A percentile compares a stretch with the other conserved stretches of the same genome.
Evolutionary conservation across 495 filamentous ascomycete species (phyloP).

Genomic region (Pseudotulostoma volvatum): DNA sequence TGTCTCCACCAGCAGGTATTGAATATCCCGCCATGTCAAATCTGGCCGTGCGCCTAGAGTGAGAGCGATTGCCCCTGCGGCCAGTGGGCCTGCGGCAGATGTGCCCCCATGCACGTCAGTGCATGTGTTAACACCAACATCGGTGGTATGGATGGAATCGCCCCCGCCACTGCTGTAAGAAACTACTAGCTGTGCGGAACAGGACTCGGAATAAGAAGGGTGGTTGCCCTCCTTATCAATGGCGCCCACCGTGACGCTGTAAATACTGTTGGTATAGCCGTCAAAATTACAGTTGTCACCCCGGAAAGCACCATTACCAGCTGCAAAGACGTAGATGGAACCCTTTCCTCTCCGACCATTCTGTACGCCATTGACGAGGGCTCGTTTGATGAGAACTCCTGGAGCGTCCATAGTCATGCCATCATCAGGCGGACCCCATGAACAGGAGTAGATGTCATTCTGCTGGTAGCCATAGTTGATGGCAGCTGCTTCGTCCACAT

Average conservation of each 20-base stretch:
- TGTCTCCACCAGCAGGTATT: slow-evolving; percentile 74
- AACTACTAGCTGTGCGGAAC: slow-evolving; percentile 86
- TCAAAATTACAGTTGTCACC: slow-evolving; percentile 99
- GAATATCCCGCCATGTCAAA: slow-evolving; percentile 84
- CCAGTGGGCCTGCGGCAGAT: slow-evolving; percentile 89
- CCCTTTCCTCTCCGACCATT: slow-evolving; percentile 68
- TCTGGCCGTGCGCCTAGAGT: slow-evolving; percentile 74
- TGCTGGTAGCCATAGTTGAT: slow-evolving; percentile 83
- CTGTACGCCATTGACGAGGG: slow-evolving; percentile 85
- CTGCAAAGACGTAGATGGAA: slow-evolving; percentile 94
- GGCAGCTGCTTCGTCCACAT: slow-evolving; percentile 79
- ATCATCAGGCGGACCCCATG: slow-evolving; percentile 92
- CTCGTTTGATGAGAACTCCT: slow-evolving; percentile 69
- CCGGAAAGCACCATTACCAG: slow-evolving; percentile 74
- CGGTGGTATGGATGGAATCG: slow-evolving; percentile 89
- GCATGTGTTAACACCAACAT: slow-evolving; percentile 73
- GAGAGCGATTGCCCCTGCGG: slow-evolving; percentile 85
- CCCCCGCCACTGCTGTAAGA: slow-evolving; percentile 85
- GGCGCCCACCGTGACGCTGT: slow-evolving; percentile 91
- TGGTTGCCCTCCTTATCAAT: slow-evolving; percentile 74
- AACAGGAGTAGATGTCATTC: slow-evolving; percentile 97
- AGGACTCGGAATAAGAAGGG: slow-evolving; percentile 87
- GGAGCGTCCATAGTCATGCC: slow-evolving; percentile 87
- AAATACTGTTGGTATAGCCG: slow-evolving; percentile 98
- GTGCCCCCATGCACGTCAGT: slow-evolving; percentile 73